Percentiles rank a stretch among this genome's conserved stretches.
Evolutionary conservation across 1,284 basidiomycete genomes (phyloP).

Genomic region (Marasmius tenuissimus): DNA sequence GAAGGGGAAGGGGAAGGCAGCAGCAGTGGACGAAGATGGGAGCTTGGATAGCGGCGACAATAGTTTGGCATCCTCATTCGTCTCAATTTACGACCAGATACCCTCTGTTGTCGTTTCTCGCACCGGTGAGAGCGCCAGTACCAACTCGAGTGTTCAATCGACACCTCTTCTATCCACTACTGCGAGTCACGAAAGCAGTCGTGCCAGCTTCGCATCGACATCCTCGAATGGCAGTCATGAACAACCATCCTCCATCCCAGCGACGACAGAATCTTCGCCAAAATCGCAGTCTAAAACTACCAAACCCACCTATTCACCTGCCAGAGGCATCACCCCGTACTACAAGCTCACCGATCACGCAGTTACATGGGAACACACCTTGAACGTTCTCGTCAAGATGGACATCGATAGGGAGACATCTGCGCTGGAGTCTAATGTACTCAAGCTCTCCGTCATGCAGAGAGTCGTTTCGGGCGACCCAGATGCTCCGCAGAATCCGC

Average conservation of each 20-base stretch:
- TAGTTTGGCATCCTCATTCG: constrained; percentile 26
- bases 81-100: constrained; percentile 23
- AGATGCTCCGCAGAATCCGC: constrained; percentile 51
- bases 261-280: constrained; percentile 8
- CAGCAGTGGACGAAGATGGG: constrained; percentile 24
- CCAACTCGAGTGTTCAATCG: constrained; percentile 14
- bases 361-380: constrained; percentile 55
- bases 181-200: not conserved
- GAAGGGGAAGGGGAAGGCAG: constrained; percentile 26
- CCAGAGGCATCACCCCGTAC: constrained; percentile 59
- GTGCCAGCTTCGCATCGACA: constrained; percentile 1
- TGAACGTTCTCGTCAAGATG: constrained; percentile 62
- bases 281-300: constrained; percentile 15
- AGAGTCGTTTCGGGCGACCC: constrained; percentile 55
- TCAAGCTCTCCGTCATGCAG: constrained; percentile 71
- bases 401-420: constrained; percentile 55
- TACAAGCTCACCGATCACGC: constrained; percentile 59
- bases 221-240: constrained; percentile 7
- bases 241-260: constrained; percentile 10
- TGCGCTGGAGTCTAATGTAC: constrained; percentile 53
- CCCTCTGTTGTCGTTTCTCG: constrained; percentile 36
- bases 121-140: not conserved
- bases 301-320: constrained; percentile 28
- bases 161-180: constrained; percentile 15
- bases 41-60: constrained; percentile 16